Evolutionary conservation across 176 grass and related monocot species (phyloP), one percentile per base, ranked within the genome.

Genomic region (Aegilops tauschii): DNA sequence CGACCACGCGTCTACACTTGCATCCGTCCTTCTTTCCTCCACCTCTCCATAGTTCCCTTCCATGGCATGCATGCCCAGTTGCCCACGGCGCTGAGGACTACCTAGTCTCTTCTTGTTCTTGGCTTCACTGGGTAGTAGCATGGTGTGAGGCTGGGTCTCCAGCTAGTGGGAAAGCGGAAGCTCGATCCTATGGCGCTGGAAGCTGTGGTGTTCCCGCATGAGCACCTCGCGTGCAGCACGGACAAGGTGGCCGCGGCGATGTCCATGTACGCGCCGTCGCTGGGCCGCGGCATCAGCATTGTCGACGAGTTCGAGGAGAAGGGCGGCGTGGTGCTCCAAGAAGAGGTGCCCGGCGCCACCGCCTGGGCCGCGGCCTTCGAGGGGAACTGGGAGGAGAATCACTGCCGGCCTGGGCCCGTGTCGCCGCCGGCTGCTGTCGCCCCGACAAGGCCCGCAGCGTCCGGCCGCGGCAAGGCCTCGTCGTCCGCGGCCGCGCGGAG

Each of bases 271-370:
- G 39, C 61, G 14, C 30, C 85, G 81, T 39, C 82, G 2, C 61
- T 69, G 0, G 66, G 82, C 9, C 84, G 61, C 89, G 85, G 61
- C 76, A 21, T 91, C 85, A 44, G 74, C 82, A 58, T 58, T 20
- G 68, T 47, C 21, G 76, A 87, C 47, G 85, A 91, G 61, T 16
- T 84, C 68, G 89, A 91, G 81, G 81, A 88, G 61, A 81, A 85
- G 69, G 47, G 81, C 17, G 85, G 81, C 62, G 77, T 77, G 1
- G 77, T 91, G 64, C 85, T 91, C 61, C 89, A 87, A 67, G 69
- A 37, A 10, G 85, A 83, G 42, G 23, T 3, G 42, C 9, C 3
- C 11, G 59, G 12, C 9, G 73, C 30, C 18, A 3, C 23, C 80
- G 0, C 20, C 21, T 87, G 85, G 85, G 80, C 30, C 71, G 72